These are phyloP conservation scores for Saccharomycopsis schoenii DNA, from an alignment of 805 yeast species.

Conservation along the genomic window DNA sequence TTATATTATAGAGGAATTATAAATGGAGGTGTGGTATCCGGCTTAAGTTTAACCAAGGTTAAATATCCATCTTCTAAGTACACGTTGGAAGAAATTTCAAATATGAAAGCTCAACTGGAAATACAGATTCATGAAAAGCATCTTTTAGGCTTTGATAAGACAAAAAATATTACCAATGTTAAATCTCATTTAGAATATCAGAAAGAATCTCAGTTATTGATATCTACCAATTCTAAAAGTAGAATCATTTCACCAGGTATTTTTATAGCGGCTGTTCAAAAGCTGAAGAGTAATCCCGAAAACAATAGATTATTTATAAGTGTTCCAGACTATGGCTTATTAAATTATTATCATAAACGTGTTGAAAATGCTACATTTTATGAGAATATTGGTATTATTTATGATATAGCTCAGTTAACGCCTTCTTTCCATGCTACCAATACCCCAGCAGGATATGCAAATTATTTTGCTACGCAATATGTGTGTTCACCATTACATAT, in stretches of 20 bases:
- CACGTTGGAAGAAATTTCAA: constrained; percentile 26
- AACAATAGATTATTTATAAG: constrained; percentile 55
- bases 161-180: neutral
- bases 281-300: constrained; percentile 11
- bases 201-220: constrained; percentile 44
- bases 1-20: constrained; percentile 41
- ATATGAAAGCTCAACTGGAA: constrained; percentile 1
- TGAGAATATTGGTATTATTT: constrained; percentile 51
- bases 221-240: constrained; percentile 48
- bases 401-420: constrained; percentile 62
- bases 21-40: constrained; percentile 28
- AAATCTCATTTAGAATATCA: constrained; percentile 34
- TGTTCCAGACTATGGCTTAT: constrained; percentile 76
- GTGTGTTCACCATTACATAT: constrained; percentile 54
- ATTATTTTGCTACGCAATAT: constrained; percentile 81
- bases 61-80: constrained; percentile 58
- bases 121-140: constrained; percentile 17
- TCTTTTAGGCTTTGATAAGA: constrained; percentile 20
- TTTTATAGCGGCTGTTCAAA: constrained; percentile 54
- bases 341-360: constrained; percentile 61
- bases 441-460: constrained; percentile 75
- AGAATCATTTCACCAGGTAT: constrained; percentile 78
- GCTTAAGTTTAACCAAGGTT: constrained; percentile 37
- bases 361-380: constrained; percentile 76
- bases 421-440: constrained; percentile 62